Conservation (phyloP, 2,329 filamentous ascomycete species). For the Cryphonectria carpinicola region DNA sequence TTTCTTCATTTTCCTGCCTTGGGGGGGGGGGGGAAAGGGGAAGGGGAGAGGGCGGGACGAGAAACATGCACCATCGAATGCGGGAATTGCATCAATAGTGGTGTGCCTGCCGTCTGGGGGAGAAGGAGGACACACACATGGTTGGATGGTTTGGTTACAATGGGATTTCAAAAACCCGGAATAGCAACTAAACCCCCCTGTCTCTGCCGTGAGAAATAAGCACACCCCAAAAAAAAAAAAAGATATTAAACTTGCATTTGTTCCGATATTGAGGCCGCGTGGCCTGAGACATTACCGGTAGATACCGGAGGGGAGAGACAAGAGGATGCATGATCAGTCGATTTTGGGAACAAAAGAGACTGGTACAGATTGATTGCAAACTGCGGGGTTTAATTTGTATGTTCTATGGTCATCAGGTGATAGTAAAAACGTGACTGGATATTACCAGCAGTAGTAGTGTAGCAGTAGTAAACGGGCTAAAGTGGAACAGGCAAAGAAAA, state of each 20-base stretch:
- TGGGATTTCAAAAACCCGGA: background rate
- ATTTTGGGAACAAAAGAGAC: background rate
- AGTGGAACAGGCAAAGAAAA: background rate
- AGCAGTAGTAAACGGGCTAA: background rate
- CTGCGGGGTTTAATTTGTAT: background rate
- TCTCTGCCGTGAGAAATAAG: background rate
- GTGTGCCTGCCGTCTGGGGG: background rate
- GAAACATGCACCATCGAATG: background rate
- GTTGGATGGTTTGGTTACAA: background rate
- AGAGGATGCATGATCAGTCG: background rate
- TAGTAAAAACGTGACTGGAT: background rate
- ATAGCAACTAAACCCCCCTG: too few relatives aligned
- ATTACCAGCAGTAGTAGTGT: background rate
- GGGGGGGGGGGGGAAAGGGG: too few relatives aligned
- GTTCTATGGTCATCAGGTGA: background rate
- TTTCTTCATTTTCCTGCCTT: background rate
- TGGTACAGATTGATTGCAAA: background rate
- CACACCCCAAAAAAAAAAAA: background rate
- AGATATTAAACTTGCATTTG: background rate
- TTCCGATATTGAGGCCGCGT: background rate
- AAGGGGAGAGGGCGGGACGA: background rate
- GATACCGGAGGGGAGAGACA: background rate
- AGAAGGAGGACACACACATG: background rate
- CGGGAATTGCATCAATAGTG: background rate
- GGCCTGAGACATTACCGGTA: conserved; percentile 1